Percentiles rank a stretch among this genome's conserved stretches.
Evolutionary conservation across 2,329 filamentous ascomycete species (phyloP).

Genomic region (Fusarium poae): DNA sequence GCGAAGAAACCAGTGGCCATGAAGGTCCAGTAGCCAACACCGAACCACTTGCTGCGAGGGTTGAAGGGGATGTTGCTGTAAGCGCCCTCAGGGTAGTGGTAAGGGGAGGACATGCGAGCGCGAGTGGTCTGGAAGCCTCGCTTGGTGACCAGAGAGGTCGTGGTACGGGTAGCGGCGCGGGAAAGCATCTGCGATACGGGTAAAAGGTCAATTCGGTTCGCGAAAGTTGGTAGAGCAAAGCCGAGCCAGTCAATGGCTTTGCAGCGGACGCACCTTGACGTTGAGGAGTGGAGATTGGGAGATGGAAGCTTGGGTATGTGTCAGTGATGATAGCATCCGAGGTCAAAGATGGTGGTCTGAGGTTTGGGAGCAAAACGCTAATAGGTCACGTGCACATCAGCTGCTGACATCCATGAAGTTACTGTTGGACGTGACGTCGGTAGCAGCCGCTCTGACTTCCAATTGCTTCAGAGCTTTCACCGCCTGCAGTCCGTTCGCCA

Average conservation of each 20-base stretch:
- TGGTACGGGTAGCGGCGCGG: constrained; percentile 74
- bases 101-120: constrained; percentile 86
- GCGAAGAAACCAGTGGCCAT: constrained; percentile 67
- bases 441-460: constrained; percentile 20
- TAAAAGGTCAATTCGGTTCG: constrained; percentile 58
- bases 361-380: constrained; percentile 50
- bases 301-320: constrained; percentile 47
- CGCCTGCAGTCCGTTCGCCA: constrained; percentile 39
- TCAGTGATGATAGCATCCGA: constrained; percentile 48
- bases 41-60: constrained; percentile 89
- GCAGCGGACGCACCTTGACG: constrained; percentile 46
- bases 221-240: neutral
- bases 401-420: constrained; percentile 20
- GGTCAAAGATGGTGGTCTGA: constrained; percentile 51
- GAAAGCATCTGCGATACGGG: constrained; percentile 79
- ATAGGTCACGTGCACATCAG: constrained; percentile 41
- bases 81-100: constrained; percentile 98
- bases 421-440: constrained; percentile 41
- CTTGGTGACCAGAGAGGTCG: constrained; percentile 80
- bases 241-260: constrained; percentile 19
- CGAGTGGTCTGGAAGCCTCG: constrained; percentile 95
- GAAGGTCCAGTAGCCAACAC: constrained; percentile 84
- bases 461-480: constrained; percentile 24
- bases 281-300: constrained; percentile 48
- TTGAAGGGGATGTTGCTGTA: constrained; percentile 98